phyloP scores from a whole-genome alignment of 345 rosid genomes.

The Moringa oleifera region DNA sequence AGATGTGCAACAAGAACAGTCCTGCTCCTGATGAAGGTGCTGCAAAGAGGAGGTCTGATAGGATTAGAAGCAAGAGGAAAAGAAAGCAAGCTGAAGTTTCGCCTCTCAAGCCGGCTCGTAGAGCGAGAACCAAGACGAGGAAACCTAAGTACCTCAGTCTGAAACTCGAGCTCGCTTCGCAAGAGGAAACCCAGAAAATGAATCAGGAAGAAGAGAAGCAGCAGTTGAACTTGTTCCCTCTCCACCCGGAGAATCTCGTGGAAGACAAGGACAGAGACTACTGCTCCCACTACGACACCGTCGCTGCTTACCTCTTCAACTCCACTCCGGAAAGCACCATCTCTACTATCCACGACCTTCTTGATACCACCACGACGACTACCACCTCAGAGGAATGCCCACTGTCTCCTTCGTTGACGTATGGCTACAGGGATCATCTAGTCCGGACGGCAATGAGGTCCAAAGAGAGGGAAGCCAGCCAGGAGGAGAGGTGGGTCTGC shows the following conservation, averaged over 20 bases:
- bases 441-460: conserved; percentile 65
- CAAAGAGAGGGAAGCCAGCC: conserved; percentile 44
- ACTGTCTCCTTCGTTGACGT: conserved; percentile 21
- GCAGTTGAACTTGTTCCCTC: conserved; percentile 38
- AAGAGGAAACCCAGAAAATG: conserved; percentile 11
- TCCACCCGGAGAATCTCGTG: conserved; percentile 30
- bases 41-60: not conserved
- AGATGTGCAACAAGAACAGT: conserved; percentile 26
- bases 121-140: conserved; percentile 48
- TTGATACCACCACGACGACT: conserved; percentile 30
- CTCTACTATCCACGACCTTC: conserved; percentile 50
- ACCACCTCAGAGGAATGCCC: conserved; percentile 21
- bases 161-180: conserved; percentile 32
- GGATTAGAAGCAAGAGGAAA: conserved; percentile 14
- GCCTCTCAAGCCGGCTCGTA: conserved; percentile 32
- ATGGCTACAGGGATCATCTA: conserved; percentile 20
- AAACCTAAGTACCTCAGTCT: conserved; percentile 70
- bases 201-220: conserved; percentile 14
- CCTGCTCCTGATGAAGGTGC: conserved; percentile 15
- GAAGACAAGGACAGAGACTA: conserved; percentile 5
- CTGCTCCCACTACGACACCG: conserved; percentile 40
- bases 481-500: conserved; percentile 61
- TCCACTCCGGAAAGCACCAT: conserved; percentile 41
- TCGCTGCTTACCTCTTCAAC: conserved; percentile 45
- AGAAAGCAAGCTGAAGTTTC: conserved; percentile 14